phyloP scores from a whole-genome alignment of 345 rosid genomes.

The Pistacia integerrima region DNA sequence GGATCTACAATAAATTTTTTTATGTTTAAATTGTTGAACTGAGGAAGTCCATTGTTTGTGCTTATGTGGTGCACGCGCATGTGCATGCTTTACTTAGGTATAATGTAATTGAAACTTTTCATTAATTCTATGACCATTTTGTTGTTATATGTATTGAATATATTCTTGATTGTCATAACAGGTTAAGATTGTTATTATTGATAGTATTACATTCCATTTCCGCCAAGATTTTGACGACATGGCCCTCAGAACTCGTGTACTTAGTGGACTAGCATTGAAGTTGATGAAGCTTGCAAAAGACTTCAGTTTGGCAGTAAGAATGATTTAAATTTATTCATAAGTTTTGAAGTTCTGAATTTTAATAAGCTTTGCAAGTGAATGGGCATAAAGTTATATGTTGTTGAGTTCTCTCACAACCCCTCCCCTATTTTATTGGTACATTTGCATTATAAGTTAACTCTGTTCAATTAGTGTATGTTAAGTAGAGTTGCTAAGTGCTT shows the following conservation, averaged over 20 bases:
- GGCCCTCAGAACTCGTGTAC: constrained; percentile 75
- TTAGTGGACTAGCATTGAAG: constrained; percentile 80
- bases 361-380: background rate
- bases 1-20: background rate
- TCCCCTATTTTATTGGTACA: too few relatives aligned
- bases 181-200: constrained; percentile 81
- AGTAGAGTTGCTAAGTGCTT: background rate
- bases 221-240: constrained; percentile 96
- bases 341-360: background rate
- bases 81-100: constrained; percentile 1
- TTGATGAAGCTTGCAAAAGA: constrained; percentile 86
- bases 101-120: background rate
- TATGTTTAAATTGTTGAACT: background rate
- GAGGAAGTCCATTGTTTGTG: background rate
- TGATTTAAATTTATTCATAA: background rate
- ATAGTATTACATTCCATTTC: constrained; percentile 93
- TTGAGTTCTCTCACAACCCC: background rate
- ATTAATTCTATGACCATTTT: background rate
- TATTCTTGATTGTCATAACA: constrained; percentile 29
- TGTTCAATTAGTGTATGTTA: background rate
- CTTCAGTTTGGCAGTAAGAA: constrained; percentile 77
- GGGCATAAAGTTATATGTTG: background rate
- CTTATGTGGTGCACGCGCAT: background rate
- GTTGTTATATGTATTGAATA: background rate
- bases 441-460: too few relatives aligned